phyloP scores from a whole-genome alignment of 257 asterid genomes.

The Solanum commersonii region DNA sequence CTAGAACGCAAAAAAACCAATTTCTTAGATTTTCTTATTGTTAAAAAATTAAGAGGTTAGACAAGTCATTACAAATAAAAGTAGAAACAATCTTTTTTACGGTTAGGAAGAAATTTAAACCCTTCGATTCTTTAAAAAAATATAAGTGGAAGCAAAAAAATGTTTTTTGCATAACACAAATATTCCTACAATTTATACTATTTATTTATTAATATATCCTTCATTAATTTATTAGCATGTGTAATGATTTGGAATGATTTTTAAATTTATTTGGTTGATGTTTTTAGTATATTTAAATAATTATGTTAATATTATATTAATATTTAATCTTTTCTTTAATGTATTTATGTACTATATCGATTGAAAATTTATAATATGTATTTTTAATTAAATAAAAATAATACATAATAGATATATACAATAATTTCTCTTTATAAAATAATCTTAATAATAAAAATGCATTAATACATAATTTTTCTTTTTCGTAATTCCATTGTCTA shows the following conservation, averaged over 20 bases:
- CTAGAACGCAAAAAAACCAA: background rate
- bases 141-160: too few species aligned
- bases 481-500: fast-evolving
- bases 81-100: background rate
- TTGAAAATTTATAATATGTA: too few species aligned
- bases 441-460: background rate
- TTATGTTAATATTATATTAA: too few species aligned
- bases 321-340: too few species aligned
- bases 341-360: background rate
- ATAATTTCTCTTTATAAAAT: background rate
- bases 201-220: too few species aligned
- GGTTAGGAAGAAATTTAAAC: background rate
- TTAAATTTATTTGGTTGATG: too few species aligned
- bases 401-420: too few species aligned
- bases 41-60: background rate
- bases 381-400: too few species aligned
- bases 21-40: background rate
- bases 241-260: background rate
- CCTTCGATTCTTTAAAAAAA: background rate
- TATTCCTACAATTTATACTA: too few species aligned
- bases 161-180: too few species aligned
- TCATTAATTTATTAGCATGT: background rate
- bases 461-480: too few species aligned
- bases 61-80: background rate
- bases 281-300: too few species aligned